Percentiles rank a stretch among this genome's conserved stretches.
phyloP scores from a whole-genome alignment of 73 alveolate species.

The Tetrahymena elliotti region DNA sequence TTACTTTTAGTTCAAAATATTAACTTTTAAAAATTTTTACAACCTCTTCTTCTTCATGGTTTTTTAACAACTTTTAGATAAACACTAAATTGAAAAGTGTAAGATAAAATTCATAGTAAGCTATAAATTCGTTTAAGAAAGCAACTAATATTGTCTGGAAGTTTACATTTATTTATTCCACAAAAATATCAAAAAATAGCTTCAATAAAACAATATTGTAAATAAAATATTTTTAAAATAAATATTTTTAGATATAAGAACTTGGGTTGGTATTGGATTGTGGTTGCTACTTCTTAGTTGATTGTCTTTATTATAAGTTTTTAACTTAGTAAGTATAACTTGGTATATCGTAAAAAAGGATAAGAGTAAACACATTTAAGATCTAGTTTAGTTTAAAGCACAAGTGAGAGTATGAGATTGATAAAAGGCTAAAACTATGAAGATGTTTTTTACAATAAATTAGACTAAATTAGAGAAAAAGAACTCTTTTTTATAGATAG shows the following conservation, averaged over 20 bases:
- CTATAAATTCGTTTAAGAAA: no score
- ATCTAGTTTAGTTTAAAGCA: not conserved
- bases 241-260: not conserved
- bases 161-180: no score
- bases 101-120: no score
- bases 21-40: no score
- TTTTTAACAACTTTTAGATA: no score
- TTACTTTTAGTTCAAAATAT: no score
- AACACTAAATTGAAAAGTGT: no score
- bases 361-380: not conserved
- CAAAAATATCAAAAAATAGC: no score
- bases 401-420: not conserved
- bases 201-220: no score
- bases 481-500: not conserved
- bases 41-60: no score
- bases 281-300: not conserved
- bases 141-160: no score
- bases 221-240: no score
- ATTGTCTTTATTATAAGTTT: not conserved
- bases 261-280: not conserved
- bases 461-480: not conserved
- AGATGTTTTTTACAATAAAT: not conserved
- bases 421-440: not conserved
- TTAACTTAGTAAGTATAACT: not conserved
- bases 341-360: not conserved